Evolutionary conservation across 2,329 filamentous ascomycete species (phyloP).

Genomic region (Penicillium hordei): DNA sequence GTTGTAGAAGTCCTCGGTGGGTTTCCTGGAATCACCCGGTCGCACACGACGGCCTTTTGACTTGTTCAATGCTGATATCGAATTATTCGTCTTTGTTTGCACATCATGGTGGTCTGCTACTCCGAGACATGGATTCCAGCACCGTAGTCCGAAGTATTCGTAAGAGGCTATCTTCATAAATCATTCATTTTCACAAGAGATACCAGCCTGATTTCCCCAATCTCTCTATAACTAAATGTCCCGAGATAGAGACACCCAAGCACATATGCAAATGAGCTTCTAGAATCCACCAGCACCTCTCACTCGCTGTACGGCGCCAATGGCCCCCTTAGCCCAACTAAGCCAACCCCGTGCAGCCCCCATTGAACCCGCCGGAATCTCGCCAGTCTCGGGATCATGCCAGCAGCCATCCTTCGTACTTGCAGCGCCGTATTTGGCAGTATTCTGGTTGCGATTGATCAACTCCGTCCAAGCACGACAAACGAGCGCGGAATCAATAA

Average conservation of each 20-base stretch:
- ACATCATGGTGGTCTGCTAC: not conserved
- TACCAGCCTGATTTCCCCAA: not conserved
- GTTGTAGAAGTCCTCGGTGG: not conserved
- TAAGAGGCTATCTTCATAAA: not conserved
- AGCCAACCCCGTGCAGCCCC: conserved; percentile 57
- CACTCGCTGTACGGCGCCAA: conserved; percentile 60
- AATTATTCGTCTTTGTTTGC: too few relatives aligned
- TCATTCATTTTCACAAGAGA: not conserved
- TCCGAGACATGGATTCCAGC: not conserved
- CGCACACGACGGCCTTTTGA: not conserved
- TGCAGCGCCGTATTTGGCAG: conserved; percentile 57
- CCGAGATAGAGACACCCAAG: not conserved
- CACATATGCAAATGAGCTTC: not conserved
- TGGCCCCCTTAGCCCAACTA: conserved; percentile 58
- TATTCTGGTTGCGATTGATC: conserved; percentile 67
- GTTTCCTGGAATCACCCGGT: not conserved
- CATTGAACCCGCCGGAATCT: conserved; percentile 51
- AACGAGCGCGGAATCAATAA: conserved; percentile 65
- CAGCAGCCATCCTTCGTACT: conserved; percentile 60
- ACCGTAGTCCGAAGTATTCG: not conserved
- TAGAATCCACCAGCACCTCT: conserved; percentile 58
- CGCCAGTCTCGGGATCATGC: conserved; percentile 53
- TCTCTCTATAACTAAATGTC: not conserved
- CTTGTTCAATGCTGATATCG: not conserved
- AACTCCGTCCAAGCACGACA: conserved; percentile 64